Evolutionary conservation across 257 asterid genomes (phyloP).

Genomic region (Fraxinus quadrangulata): DNA sequence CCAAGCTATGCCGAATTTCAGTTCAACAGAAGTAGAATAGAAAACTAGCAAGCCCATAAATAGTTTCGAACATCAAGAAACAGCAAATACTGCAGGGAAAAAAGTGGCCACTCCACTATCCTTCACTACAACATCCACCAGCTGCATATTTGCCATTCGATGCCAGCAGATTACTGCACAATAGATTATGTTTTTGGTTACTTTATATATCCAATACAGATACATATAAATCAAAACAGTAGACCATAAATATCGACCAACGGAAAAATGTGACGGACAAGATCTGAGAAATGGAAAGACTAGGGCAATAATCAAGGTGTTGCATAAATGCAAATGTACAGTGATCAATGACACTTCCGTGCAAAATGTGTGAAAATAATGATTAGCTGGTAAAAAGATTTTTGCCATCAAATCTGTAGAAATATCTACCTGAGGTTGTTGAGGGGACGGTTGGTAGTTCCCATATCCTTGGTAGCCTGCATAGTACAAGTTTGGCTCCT

Average conservation of each 20-base stretch:
- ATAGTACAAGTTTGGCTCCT: slow-evolving; percentile 49
- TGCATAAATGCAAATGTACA: neutral
- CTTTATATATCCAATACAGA: neutral
- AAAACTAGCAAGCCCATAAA: slow-evolving; percentile 24
- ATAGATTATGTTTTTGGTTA: neutral
- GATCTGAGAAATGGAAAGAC: no score
- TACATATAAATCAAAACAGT: neutral
- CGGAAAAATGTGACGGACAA: neutral
- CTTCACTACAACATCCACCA: slow-evolving; percentile 11
- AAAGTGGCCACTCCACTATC: slow-evolving; percentile 20
- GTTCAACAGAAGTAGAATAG: slow-evolving; percentile 19
- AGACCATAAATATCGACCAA: neutral
- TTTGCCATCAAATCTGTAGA: neutral
- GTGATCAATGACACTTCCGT: neutral
- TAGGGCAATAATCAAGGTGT: no score
- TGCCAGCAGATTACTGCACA: slow-evolving; percentile 32
- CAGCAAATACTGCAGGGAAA: slow-evolving; percentile 21
- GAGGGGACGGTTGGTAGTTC: slow-evolving; percentile 36
- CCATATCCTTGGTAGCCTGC: slow-evolving; percentile 53
- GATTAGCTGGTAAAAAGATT: neutral
- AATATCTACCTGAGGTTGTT: slow-evolving; percentile 57
- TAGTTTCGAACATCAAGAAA: slow-evolving; percentile 10
- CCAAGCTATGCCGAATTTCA: slow-evolving; percentile 4
- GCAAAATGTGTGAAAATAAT: neutral
- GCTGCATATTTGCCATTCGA: slow-evolving; percentile 10